These are phyloP conservation scores for Starmerella tilneyi DNA, from an alignment of 805 yeast species.

Conservation along the genomic window DNA sequence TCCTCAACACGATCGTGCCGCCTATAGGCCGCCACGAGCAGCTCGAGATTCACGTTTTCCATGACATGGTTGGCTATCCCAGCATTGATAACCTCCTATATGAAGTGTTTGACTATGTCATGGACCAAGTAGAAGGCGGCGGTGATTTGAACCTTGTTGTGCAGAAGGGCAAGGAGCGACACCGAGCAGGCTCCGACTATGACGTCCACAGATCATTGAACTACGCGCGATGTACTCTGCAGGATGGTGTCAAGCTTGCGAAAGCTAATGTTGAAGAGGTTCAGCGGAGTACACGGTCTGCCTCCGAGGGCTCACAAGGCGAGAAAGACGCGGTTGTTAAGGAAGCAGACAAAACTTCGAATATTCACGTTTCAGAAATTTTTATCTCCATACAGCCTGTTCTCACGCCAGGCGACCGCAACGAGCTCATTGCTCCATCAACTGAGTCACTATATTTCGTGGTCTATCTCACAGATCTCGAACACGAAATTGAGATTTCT, in stretches of 20 bases:
- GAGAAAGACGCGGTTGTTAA: constrained; percentile 13
- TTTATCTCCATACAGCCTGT: constrained; percentile 64
- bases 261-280: constrained; percentile 72
- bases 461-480: constrained; percentile 63
- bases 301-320: constrained; percentile 16
- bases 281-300: constrained; percentile 32
- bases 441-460: constrained; percentile 54
- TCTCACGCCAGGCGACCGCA: constrained; percentile 12
- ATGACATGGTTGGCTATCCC: constrained; percentile 39
- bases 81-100: constrained; percentile 41
- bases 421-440: constrained; percentile 5
- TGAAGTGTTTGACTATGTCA: constrained; percentile 44
- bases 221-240: constrained; percentile 61
- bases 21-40: constrained; percentile 38
- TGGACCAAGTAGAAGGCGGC: constrained; percentile 64
- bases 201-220: constrained; percentile 43
- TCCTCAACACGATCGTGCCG: constrained; percentile 37
- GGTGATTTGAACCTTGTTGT: constrained; percentile 47
- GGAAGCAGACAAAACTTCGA: constrained; percentile 15
- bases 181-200: constrained; percentile 31
- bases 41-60: constrained; percentile 36
- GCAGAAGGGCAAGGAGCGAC: constrained; percentile 37
- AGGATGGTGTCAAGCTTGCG: constrained; percentile 81
- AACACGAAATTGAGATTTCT: constrained; percentile 61
- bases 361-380: constrained; percentile 42